phyloP scores from a whole-genome alignment of 2,329 filamentous ascomycete species.

The Saccharata proteae region DNA sequence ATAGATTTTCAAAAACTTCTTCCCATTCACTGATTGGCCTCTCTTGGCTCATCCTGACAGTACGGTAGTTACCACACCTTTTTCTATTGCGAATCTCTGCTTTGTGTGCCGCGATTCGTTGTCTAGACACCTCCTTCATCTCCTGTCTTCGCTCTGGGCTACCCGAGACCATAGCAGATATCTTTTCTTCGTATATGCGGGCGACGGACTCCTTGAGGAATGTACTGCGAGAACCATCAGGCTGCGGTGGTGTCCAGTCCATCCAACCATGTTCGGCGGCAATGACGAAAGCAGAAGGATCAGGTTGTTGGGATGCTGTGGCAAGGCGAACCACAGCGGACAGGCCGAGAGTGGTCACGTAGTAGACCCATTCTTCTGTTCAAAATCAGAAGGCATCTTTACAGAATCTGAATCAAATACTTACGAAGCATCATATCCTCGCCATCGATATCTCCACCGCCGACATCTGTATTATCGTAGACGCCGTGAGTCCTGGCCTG shows the following conservation, averaged over 20 bases:
- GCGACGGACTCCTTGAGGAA: conserved; percentile 51
- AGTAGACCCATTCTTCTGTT: conserved; percentile 48
- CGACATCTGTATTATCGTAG: conserved; percentile 37
- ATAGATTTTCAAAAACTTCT: conserved; percentile 19
- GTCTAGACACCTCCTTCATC: conserved; percentile 26
- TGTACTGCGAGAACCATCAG: conserved; percentile 36
- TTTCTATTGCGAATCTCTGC: conserved; percentile 29
- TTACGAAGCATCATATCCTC: conserved; percentile 43
- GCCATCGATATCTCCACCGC: conserved; percentile 36
- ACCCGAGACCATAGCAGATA: conserved; percentile 23
- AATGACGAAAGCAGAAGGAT: conserved; percentile 36
- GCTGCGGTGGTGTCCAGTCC: conserved; percentile 39
- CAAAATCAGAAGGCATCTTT: conserved; percentile 10
- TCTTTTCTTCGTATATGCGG: conserved; percentile 45
- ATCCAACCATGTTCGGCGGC: conserved; percentile 45
- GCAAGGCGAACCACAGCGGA: conserved; percentile 43
- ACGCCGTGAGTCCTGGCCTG: conserved; percentile 45
- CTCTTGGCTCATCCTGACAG: conserved; percentile 30
- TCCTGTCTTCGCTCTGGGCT: conserved; percentile 23
- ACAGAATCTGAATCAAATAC: conserved; percentile 10
- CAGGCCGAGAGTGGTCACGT: conserved; percentile 47
- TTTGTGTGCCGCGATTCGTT: conserved; percentile 30
- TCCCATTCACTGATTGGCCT: conserved; percentile 28
- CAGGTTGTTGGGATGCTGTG: conserved; percentile 22
- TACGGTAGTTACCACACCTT: conserved; percentile 21